Percentiles rank a stretch among this genome's conserved stretches.
Conservation (phyloP, 352 stramenopile species). For the Pythium graminicola region DNA sequence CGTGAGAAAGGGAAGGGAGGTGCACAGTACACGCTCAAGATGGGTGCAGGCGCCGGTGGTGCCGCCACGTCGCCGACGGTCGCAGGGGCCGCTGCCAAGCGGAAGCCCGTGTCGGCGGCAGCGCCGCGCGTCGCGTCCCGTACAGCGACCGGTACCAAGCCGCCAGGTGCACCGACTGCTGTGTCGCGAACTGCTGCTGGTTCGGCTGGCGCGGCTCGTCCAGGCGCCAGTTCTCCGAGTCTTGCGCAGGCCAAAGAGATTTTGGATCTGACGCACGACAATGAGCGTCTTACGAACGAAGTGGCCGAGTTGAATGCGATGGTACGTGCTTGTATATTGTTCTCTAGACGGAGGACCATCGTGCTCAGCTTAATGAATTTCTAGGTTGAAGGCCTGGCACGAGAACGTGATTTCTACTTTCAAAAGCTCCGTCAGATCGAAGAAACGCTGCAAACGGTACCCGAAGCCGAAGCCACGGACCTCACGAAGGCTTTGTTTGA, state of each 20-base stretch:
- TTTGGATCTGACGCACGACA: slow-evolving; percentile 57
- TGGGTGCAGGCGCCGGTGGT: slow-evolving; percentile 31
- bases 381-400: slow-evolving; percentile 85
- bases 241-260: slow-evolving; percentile 64
- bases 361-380: not conserved
- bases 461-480: slow-evolving; percentile 49
- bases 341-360: not conserved
- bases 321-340: slow-evolving; percentile 27
- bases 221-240: slow-evolving; percentile 19
- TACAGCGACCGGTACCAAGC: slow-evolving; percentile 22
- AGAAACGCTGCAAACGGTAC: slow-evolving; percentile 87
- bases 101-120: slow-evolving; percentile 31
- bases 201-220: slow-evolving; percentile 11
- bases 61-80: slow-evolving; percentile 28
- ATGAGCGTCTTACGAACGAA: slow-evolving; percentile 70
- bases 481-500: slow-evolving; percentile 75
- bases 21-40: slow-evolving; percentile 65
- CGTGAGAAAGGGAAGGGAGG: slow-evolving; percentile 94
- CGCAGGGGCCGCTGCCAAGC: slow-evolving; percentile 27
- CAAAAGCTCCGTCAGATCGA: slow-evolving; percentile 98
- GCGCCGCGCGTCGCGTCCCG: slow-evolving; percentile 21
- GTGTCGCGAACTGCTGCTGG: slow-evolving; percentile 22
- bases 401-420: slow-evolving; percentile 99
- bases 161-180: slow-evolving; percentile 36
- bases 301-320: slow-evolving; percentile 66